Base-by-base conservation (phyloP, 371 early-diverging fungal genomes). In the Entomophthora muscae region DNA sequence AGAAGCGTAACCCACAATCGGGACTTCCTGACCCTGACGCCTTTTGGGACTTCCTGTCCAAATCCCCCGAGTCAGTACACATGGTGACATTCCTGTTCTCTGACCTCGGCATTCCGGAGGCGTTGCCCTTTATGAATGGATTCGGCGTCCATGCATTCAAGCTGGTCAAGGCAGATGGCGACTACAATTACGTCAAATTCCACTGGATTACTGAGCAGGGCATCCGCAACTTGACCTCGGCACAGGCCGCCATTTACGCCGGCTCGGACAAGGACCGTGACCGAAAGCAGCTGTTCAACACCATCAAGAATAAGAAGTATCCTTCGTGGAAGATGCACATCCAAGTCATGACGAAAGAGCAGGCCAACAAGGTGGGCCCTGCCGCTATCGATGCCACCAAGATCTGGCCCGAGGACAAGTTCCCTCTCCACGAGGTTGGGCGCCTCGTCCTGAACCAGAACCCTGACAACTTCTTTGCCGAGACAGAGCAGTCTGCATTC, bases 391-490 rank as follows among this genome's bases (percentile, higher is more conserved):
- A 85, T 67, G 78, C 77, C 63, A 85, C 86, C 72, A 85, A 85
- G 74, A 71, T 83, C 33, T 76, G 79, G 73, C 72, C 80, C 65
- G 77, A 83, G 62, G 70, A 73, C 70, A 73, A 80, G 60, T 78
- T 73, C 67, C 84, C 84, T 42, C 69, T 85, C 62, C 71, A 73
- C n/a, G 72, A 72, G 60, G 80, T 89, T 30, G 89, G 89, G 31
- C 78, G 78, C 67, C 70, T 89, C 77, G 77, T 77, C 10, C 73
- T 89, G 65, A 77, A 86, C 76, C 78, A 82, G 68, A 85, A 84
- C 73, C 84, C 84, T 24, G 81, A 80, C 65, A 85, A 89, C 76
- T 88, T 82, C 79, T 86, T 86, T 76, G 84, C 87, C 65, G 88
- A 89, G 68, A 77, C 76, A 53, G 89, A 88, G 71, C 89, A 89